A percentile compares a stretch with the other conserved stretches of the same genome.
Evolutionary conservation across 352 stramenopile species (phyloP).

Genomic region (Globisporangium nunn): DNA sequence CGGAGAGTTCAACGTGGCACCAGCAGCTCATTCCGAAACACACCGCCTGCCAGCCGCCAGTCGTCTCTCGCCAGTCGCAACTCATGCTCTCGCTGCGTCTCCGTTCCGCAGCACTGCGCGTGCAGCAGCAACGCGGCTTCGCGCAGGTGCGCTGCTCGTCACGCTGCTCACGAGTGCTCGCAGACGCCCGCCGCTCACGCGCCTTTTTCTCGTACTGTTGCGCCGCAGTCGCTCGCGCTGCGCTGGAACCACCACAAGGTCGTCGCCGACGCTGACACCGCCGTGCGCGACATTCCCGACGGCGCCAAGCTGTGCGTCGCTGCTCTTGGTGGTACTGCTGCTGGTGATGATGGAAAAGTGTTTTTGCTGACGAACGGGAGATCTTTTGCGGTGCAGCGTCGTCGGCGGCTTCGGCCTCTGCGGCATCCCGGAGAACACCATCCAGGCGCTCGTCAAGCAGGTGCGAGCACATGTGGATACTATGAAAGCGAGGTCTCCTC

Average conservation of each 20-base stretch:
- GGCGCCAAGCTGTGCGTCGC: conserved; percentile 59
- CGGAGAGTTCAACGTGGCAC: too few species aligned
- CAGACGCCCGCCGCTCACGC: too few species aligned
- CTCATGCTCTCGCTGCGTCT: conserved; percentile 6
- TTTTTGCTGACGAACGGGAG: too few species aligned
- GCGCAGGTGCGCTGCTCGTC: neutral
- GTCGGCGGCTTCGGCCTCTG: conserved; percentile 90
- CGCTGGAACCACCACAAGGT: conserved; percentile 55
- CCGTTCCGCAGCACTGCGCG: neutral
- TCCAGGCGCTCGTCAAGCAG: conserved; percentile 77
- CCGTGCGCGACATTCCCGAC: conserved; percentile 70
- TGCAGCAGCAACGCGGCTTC: neutral
- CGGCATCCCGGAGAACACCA: conserved; percentile 90
- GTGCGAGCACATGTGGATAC: conserved; percentile 10
- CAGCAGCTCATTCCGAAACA: conserved; percentile 1
- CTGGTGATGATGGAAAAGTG: too few species aligned
- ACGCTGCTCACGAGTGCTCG: too few species aligned
- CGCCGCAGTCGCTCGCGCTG: conserved; percentile 5
- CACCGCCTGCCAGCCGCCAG: neutral
- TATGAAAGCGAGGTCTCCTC: too few species aligned
- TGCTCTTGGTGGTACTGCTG: neutral
- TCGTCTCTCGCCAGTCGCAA: neutral
- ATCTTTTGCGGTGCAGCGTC: conserved; percentile 22
- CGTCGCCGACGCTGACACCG: conserved; percentile 50
- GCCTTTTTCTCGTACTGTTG: too few species aligned